Evolutionary conservation across 139 green algal species (phyloP).

Genomic region (Edaphochlamys debaryana): DNA sequence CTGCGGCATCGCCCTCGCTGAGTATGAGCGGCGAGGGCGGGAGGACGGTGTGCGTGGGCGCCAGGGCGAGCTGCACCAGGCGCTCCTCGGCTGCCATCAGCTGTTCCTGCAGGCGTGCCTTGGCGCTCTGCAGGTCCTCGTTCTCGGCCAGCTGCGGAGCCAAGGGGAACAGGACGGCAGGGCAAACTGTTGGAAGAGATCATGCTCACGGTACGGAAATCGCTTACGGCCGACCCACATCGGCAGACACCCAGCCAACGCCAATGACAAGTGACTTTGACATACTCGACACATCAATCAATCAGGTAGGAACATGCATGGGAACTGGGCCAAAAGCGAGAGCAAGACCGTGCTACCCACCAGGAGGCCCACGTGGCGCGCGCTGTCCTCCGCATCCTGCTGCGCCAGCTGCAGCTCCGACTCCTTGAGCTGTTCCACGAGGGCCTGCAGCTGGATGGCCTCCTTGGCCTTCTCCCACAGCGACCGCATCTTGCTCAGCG

Average conservation of each 20-base stretch:
- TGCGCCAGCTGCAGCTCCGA: conserved; percentile 12
- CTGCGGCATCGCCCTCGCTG: too few relatives aligned
- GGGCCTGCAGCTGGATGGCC: neutral
- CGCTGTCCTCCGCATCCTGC: neutral
- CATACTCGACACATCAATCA: too few relatives aligned
- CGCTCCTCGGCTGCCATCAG: neutral
- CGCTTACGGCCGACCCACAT: too few relatives aligned
- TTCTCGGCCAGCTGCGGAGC: conserved; percentile 13
- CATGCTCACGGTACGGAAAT: too few relatives aligned
- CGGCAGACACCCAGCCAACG: too few relatives aligned
- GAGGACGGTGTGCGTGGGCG: too few relatives aligned
- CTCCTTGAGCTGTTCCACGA: conserved; percentile 17
- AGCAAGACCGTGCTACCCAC: too few relatives aligned
- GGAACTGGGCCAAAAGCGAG: too few relatives aligned
- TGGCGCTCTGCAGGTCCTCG: neutral
- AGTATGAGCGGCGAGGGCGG: too few relatives aligned
- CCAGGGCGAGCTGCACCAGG: neutral
- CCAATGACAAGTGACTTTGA: too few relatives aligned
- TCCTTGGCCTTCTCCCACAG: conserved; percentile 13
- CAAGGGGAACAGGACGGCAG: neutral
- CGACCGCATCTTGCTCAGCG: conserved; percentile 10
- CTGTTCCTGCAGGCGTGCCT: neutral
- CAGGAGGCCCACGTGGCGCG: neutral
- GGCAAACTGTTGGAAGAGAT: too few relatives aligned
- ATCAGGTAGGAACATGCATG: too few relatives aligned